phyloP scores from a whole-genome alignment of 768 basidiomycete species.

The Phylloporus rhodoxanthus region DNA sequence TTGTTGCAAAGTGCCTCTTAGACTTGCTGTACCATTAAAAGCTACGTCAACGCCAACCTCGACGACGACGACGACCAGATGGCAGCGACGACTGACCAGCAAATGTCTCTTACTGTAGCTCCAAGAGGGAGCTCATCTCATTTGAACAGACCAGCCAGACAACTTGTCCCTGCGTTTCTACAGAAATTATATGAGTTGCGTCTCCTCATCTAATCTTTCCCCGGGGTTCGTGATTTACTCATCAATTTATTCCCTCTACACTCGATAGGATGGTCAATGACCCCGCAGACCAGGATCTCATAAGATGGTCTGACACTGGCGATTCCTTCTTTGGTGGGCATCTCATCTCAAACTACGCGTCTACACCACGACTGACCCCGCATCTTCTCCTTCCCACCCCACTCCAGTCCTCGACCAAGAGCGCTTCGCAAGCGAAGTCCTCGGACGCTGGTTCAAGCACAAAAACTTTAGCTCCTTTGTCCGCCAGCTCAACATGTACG shows the following conservation, averaged over 20 bases:
- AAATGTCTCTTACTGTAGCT: constrained; percentile 51
- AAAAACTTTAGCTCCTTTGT: constrained; percentile 94
- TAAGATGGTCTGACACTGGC: constrained; percentile 86
- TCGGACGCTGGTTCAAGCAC: constrained; percentile 97
- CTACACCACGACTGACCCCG: neutral
- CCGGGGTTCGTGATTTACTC: constrained; percentile 7
- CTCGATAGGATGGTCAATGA: constrained; percentile 84
- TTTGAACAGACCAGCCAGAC: constrained; percentile 42
- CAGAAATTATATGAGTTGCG: constrained; percentile 88
- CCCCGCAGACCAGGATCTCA: constrained; percentile 71
- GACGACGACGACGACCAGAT: constrained; percentile 10
- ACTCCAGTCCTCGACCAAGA: constrained; percentile 82
- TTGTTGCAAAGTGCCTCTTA: constrained; percentile 3
- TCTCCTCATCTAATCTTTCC: constrained; percentile 12
- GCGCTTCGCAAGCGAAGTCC: constrained; percentile 80
- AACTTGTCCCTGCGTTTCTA: constrained; percentile 74
- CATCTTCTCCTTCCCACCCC: neutral
- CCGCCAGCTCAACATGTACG: constrained; percentile 94
- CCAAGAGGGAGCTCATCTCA: constrained; percentile 35
- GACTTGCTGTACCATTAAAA: constrained; percentile 17
- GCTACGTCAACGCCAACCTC: neutral
- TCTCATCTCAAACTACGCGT: neutral
- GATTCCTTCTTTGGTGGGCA: constrained; percentile 84
- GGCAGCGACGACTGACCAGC: constrained; percentile 48
- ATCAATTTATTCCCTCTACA: constrained; percentile 3